Base-by-base conservation (phyloP, 495 filamentous ascomycete species). In the Trypethelium eluteriae region DNA sequence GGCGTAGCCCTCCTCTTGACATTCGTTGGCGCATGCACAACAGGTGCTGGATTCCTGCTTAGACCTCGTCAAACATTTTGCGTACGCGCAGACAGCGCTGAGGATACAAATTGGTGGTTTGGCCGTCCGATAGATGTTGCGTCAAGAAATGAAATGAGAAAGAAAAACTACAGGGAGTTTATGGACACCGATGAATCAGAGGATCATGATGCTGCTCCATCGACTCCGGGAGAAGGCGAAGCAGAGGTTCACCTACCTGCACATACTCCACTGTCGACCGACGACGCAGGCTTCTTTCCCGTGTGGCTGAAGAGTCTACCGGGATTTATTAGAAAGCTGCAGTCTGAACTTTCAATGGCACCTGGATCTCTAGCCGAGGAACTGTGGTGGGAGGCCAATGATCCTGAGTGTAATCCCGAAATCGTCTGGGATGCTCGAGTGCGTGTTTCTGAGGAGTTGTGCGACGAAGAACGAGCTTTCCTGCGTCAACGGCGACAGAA, bases 321-420 rank as follows among this genome's bases (percentile, higher is more conserved):
- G 3, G 88, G 79, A 36, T 92, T 89, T 65, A 79, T 93, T 14
- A 83, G 85, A 63, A 96, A 96, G 75, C 84, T 98, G 2, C 92
- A 96, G 70, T 82, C 84, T 34, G 93, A 98, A 79, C 82, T 97
- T 12, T 92, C 89, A 32, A 86, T 93, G 83, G 83, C 86, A 0
- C 89, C 91, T 2, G 93, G 91, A 3, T 94, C 91, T 2, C 80
- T 98, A 16, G 90, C 94, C 39, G 87, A 92, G 65, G 90, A 96
- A 61, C 94, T 98, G 53, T 98, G 94, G 94, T 80, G 81, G 67
- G 94, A 98, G 71, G 90, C 94, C 2, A 86, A 89, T 47, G 90
- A 97, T 72, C 85, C 91, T 1, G 81, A 86, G 46, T 78, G 89
- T 47, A 89, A 96, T 68, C 94, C 92, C 0, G 93, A 98, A 74